Conservation (phyloP, 208 protist species). For the Willaertia magna region DNA sequence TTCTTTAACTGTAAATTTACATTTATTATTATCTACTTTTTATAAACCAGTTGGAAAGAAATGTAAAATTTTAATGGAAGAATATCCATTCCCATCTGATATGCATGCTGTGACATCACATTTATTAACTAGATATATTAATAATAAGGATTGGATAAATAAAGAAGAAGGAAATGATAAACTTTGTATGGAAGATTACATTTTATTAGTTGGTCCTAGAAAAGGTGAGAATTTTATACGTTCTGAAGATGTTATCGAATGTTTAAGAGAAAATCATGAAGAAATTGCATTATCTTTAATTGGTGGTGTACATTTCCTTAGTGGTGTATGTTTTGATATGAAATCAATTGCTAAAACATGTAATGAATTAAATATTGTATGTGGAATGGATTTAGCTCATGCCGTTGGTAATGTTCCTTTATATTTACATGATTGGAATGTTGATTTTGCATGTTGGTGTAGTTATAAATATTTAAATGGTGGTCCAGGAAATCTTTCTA, state of each 20-base stretch:
- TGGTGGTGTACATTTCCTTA: conserved; percentile 77
- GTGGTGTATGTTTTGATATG: conserved; percentile 79
- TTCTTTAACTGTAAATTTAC: conserved; percentile 76
- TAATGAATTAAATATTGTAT: conserved; percentile 53
- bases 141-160: not conserved
- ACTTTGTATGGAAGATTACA: conserved; percentile 21
- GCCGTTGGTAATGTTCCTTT: conserved; percentile 80
- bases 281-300: conserved; percentile 68
- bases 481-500: conserved; percentile 68
- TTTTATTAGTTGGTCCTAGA: conserved; percentile 36
- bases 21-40: conserved; percentile 71
- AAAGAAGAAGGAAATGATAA: not conserved
- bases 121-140: conserved; percentile 40
- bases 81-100: conserved; percentile 49
- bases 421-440: conserved; percentile 79
- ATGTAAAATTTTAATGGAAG: conserved; percentile 76
- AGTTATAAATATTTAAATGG: conserved; percentile 89
- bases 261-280: conserved; percentile 61
- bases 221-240: conserved; percentile 48
- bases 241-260: conserved; percentile 57
- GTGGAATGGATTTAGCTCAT: conserved; percentile 81
- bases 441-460: conserved; percentile 89
- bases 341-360: conserved; percentile 64
- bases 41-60: conserved; percentile 64
- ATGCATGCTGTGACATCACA: conserved; percentile 68